Conservation (phyloP, 306 rosid species). For the Trifolium repens region DNA sequence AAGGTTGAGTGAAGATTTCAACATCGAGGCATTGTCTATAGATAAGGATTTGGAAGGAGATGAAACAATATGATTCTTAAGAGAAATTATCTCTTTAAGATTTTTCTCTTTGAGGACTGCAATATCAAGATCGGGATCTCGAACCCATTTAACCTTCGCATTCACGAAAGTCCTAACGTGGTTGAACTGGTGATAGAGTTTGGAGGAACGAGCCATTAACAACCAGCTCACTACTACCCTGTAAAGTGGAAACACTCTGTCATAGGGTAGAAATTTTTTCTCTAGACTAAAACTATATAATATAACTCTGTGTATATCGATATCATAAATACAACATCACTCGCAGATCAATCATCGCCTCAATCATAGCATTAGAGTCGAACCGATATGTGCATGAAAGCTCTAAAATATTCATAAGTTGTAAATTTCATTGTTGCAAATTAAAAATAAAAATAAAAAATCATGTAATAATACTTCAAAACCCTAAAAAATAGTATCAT, state of each 20-base stretch:
- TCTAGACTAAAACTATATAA: constrained; percentile 16
- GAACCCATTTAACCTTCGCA: constrained; percentile 81
- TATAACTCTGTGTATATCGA: neutral
- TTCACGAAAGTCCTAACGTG: constrained; percentile 60
- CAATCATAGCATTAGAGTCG: neutral
- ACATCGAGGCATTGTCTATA: constrained; percentile 62
- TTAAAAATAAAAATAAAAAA: neutral
- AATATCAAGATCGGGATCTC: constrained; percentile 76
- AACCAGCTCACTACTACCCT: constrained; percentile 53
- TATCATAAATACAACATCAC: neutral
- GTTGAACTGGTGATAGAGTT: constrained; percentile 52
- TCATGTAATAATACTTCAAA: neutral
- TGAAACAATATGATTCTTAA: constrained; percentile 67
- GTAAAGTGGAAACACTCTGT: constrained; percentile 44
- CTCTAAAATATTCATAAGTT: neutral
- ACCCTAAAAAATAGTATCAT: neutral
- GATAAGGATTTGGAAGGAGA: constrained; percentile 61
- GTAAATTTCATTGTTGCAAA: neutral
- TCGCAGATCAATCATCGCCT: neutral
- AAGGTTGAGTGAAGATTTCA: constrained; percentile 58
- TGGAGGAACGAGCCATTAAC: constrained; percentile 53
- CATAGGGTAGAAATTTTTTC: constrained; percentile 28
- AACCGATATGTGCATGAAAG: neutral
- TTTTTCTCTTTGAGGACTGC: constrained; percentile 75
- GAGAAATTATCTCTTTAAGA: constrained; percentile 63